Percentiles rank a stretch among this genome's conserved stretches.
These are phyloP conservation scores for Ophiostoma perfectum DNA, from an alignment of 2,329 filamentous ascomycete species.

Conservation along the genomic window DNA sequence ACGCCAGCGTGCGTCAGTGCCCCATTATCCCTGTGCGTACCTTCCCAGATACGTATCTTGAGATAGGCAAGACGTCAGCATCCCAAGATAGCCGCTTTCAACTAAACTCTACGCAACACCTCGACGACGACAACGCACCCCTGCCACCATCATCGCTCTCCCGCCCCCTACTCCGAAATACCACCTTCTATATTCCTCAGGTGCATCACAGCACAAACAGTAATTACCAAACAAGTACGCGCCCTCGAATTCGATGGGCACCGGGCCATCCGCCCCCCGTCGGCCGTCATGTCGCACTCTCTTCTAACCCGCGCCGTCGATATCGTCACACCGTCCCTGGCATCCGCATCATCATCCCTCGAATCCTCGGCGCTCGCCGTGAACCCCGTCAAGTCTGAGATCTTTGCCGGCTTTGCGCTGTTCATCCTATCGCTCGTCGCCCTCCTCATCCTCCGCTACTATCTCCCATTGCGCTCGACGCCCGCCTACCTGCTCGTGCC, in stretches of 20 bases:
- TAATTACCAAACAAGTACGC: background rate
- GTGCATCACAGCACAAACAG: no score
- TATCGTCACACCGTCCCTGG: background rate
- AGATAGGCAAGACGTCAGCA: conserved; percentile 6
- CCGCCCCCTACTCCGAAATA: background rate
- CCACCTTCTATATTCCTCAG: background rate
- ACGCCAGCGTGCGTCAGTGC: background rate
- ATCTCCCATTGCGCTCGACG: conserved; percentile 82
- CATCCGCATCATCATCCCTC: conserved; percentile 2
- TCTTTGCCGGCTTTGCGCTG: conserved; percentile 70
- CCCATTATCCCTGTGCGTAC: background rate
- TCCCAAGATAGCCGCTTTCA: background rate
- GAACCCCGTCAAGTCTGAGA: conserved; percentile 64
- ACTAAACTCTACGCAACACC: background rate
- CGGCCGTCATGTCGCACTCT: conserved; percentile 21
- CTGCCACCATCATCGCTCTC: background rate
- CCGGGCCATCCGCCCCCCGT: conserved; percentile 16
- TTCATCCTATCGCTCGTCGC: conserved; percentile 69
- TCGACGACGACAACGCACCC: background rate
- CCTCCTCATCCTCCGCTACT: conserved; percentile 80
- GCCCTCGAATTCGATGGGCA: conserved; percentile 19
- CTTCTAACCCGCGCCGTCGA: conserved; percentile 19
- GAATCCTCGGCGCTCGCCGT: background rate
- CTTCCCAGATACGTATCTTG: background rate
- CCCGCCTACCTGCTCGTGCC: conserved; percentile 85